Base-by-base conservation (phyloP, 768 basidiomycete genomes). In the Cubamyces lactineus region DNA sequence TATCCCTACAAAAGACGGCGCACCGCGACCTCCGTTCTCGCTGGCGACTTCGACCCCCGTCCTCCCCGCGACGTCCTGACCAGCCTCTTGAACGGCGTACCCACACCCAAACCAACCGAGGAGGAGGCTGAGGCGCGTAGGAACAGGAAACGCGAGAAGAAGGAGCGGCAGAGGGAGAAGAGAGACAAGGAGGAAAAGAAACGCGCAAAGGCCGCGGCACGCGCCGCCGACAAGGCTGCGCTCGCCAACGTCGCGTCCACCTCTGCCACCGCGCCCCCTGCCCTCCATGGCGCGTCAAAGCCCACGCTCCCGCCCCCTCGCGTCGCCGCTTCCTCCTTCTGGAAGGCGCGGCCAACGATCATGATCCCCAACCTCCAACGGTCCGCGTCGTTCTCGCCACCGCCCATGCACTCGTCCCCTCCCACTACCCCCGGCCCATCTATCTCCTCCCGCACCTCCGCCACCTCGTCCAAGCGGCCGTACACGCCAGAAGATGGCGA, bases 401-500 rank as follows among this genome's bases (percentile, higher is more conserved):
- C 90, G 2, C 88, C 88, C 57, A 81, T 82, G 66, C 79, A 80
- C 15, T 85, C 83, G 3, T 88, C 89, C 6, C 88, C 89, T 6
- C 83, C 81, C 41, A 85, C 88, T 21, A 92, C 89, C 0, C 91
- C 91, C 2, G 89, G 85, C 5, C 89, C 89, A 5, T 91, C 89
- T 47, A 79, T 82, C 63, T 90, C 91, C 16, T 88, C 87, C 3
- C 80, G 81, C 64, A 88, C 88, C 3, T 91, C 91, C 0, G 83
- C 84, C 52, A 88, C 87, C 16, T 92, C 91, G 13, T 91, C 91
- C 51, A 92, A 92, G 77, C 81, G 90, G 56, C 91, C 88, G 24
- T 84, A 77, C 60, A 92, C 91, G 0, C 91, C 91, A 9, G 82
- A 83, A 57, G 89, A 92, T 62, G 80, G 83, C 63, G 81, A 81